Base-by-base conservation (phyloP, 2,329 filamentous ascomycete species). In the Aciculosporium take region DNA sequence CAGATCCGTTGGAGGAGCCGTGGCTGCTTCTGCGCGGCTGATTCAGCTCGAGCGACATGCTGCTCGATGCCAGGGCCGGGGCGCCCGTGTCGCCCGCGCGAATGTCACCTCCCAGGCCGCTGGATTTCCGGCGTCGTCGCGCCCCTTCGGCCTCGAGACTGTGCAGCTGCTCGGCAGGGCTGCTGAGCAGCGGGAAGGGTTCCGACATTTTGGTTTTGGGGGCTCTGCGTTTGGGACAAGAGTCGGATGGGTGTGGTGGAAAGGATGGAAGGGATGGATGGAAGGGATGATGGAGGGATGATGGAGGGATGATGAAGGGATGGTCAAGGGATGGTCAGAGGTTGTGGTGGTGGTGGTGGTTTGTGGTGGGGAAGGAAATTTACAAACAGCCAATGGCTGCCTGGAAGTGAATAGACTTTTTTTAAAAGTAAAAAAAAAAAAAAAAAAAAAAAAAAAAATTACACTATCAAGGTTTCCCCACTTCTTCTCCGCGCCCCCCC, bases 161-260 rank as follows among this genome's bases (percentile, higher is more conserved):
- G 52, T 64, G 63, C 48, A 68, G 56, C 51, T 71, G 67, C 48
- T 73, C 67, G 46, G 65, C 64, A 39, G 68, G 62, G 38, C 65
- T 64, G 56, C 65, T 71, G 49, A 76, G 64, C 30, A 68, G 60
- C 42, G 72, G 72, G 46, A 76, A 76, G 17, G 72, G 72, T 56
- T 76, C 72, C 31, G 67, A 57, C 67, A 71, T 71, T 51, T 25
- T 34, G 27, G 4, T 8, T 24, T 6, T 32, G 27, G 8, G n/a
- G n/a, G n/a, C n/a, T 40, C 18, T 7, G 15, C 18, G 23, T 25
- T 40, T 30, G 9, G 39, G 23, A 27, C 27, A 25, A 32, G 37
- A 13, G 20, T 23, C 32, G 32, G 29, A 30, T 30, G 23, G 31
- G 10, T n/a, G n/a, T n/a, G n/a, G n/a, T n/a, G n/a, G n/a, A n/a